A percentile compares a stretch with the other conserved stretches of the same genome.
Conservation (phyloP, 139 green algal species). For the Tetradesmus lagerheimii region DNA sequence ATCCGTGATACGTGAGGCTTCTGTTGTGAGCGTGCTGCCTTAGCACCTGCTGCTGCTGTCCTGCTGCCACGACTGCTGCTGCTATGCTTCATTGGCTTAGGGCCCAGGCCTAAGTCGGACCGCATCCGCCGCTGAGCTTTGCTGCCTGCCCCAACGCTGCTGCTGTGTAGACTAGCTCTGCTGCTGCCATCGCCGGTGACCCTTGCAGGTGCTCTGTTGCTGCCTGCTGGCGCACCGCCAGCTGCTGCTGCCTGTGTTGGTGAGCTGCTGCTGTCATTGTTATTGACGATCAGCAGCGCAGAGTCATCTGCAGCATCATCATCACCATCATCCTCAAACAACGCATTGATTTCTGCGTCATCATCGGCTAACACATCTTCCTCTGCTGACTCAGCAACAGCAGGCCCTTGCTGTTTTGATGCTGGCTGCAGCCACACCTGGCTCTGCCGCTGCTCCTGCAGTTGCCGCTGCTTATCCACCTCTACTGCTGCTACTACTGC, state of each 20-base stretch:
- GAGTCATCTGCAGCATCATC: no score
- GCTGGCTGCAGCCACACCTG: conserved; percentile 1
- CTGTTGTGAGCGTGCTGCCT: no score
- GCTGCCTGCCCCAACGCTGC: background rate
- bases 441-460: background rate
- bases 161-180: background rate
- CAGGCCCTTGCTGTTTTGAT: background rate
- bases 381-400: background rate
- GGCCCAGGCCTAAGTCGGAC: background rate
- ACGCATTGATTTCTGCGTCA: background rate
- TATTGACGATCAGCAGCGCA: background rate
- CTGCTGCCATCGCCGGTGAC: background rate
- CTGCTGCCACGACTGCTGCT: conserved; percentile 4
- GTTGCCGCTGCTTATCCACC: conserved; percentile 16
- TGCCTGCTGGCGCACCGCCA: background rate
- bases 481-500: conserved; percentile 7
- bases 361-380: no score
- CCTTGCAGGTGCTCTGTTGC: background rate
- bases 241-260: background rate
- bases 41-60: background rate
- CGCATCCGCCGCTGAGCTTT: background rate
- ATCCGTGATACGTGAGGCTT: conserved; percentile 13
- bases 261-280: background rate
- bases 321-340: conserved; percentile 8
- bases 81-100: background rate